Percentiles rank a stretch among this genome's conserved stretches.
Evolutionary conservation across 495 filamentous ascomycete species (phyloP).

Genomic region (Penicillium coffeae): DNA sequence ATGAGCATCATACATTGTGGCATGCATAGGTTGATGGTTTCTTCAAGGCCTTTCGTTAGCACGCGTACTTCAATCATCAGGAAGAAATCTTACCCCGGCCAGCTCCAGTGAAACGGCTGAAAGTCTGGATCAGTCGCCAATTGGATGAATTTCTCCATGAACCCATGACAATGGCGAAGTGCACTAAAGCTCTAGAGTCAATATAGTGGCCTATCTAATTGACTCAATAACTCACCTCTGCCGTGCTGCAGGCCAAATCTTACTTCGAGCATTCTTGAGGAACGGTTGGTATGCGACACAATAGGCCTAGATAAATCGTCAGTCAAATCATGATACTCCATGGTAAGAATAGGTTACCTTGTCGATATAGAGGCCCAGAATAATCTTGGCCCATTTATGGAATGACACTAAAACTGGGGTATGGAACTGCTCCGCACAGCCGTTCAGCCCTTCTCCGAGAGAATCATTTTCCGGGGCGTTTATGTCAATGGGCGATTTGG

Average conservation of each 20-base stretch:
- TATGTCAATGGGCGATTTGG: conserved; percentile 28
- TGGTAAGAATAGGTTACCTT: conserved; percentile 24
- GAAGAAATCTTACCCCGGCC: conserved; percentile 37
- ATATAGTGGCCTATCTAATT: neutral
- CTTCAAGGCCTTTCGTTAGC: conserved; percentile 14
- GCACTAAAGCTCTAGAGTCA: conserved; percentile 33
- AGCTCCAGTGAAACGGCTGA: conserved; percentile 57
- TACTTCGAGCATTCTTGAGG: conserved; percentile 52
- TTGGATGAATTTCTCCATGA: conserved; percentile 53
- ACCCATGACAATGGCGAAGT: conserved; percentile 51
- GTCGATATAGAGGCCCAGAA: conserved; percentile 43
- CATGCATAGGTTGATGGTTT: conserved; percentile 55
- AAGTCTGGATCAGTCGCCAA: conserved; percentile 50
- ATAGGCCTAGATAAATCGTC: conserved; percentile 34
- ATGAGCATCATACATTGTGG: conserved; percentile 37
- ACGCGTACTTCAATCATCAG: neutral
- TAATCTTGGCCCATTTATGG: conserved; percentile 46
- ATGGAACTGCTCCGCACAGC: conserved; percentile 46
- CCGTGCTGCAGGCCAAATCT: conserved; percentile 49
- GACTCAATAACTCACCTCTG: conserved; percentile 36
- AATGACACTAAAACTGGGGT: conserved; percentile 41
- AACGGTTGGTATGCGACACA: conserved; percentile 55
- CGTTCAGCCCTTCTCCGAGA: conserved; percentile 33
- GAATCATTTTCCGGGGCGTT: conserved; percentile 26
- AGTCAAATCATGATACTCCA: neutral